Evolutionary conservation across 495 filamentous ascomycete genomes (phyloP).

Genomic region (Trichoderma reesei): DNA sequence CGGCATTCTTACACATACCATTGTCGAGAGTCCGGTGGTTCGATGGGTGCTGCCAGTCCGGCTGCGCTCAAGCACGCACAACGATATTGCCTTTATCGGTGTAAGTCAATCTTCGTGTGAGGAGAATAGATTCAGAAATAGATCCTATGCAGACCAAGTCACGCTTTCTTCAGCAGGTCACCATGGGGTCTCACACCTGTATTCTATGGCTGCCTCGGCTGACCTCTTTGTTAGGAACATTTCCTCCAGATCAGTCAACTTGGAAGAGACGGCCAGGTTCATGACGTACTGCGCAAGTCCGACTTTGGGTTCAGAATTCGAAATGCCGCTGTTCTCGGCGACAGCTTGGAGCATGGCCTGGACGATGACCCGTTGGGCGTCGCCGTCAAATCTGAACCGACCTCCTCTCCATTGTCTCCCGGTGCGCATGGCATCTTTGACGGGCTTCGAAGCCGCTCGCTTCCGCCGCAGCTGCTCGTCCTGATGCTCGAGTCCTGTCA

Average conservation of each 20-base stretch:
- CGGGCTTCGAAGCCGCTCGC: slow-evolving; percentile 10
- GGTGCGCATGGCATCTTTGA: slow-evolving; percentile 8
- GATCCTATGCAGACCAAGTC: neutral
- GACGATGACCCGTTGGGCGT: slow-evolving; percentile 13
- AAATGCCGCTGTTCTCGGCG: slow-evolving; percentile 53
- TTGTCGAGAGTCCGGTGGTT: slow-evolving; percentile 64
- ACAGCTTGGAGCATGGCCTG: slow-evolving; percentile 18
- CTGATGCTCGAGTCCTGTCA: slow-evolving; percentile 60
- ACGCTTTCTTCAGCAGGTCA: neutral
- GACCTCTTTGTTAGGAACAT: slow-evolving; percentile 39
- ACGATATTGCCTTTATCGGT: slow-evolving; percentile 87
- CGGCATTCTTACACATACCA: slow-evolving; percentile 67
- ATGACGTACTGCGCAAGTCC: slow-evolving; percentile 58
- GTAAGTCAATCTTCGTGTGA: slow-evolving; percentile 35
- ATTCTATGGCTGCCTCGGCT: slow-evolving; percentile 14
- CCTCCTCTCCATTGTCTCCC: neutral
- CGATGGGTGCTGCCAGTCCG: slow-evolving; percentile 74
- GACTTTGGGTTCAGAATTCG: slow-evolving; percentile 67
- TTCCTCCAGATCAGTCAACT: slow-evolving; percentile 64
- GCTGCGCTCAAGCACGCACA: slow-evolving; percentile 54
- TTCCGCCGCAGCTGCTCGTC: slow-evolving; percentile 70
- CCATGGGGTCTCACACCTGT: neutral
- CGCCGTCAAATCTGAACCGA: neutral
- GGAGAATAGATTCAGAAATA: slow-evolving; percentile 10
- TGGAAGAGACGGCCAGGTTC: slow-evolving; percentile 50